A percentile compares a stretch with the other conserved stretches of the same genome.
These are phyloP conservation scores for Bolboschoenoplectus hybrid DNA, from an alignment of 202 grass and related monocot genomes.

Conservation along the genomic window DNA sequence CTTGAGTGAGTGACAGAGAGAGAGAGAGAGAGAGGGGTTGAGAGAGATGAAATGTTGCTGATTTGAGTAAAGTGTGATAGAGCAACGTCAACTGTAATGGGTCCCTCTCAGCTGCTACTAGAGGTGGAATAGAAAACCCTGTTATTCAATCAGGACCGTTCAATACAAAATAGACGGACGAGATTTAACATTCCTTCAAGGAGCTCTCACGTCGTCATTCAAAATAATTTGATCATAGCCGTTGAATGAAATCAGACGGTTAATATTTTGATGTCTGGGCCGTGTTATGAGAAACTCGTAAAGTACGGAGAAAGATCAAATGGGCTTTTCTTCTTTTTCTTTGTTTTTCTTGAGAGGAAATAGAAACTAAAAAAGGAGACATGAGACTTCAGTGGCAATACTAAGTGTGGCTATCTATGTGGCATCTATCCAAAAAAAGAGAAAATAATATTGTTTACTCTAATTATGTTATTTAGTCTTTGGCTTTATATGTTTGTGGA, in stretches of 20 bases:
- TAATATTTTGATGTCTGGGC: no score
- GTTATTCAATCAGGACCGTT: not conserved
- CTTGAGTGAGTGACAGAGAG: not conserved
- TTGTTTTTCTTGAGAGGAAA: not conserved
- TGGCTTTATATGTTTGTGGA: conserved; percentile 22
- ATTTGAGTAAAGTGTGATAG: conserved; percentile 33
- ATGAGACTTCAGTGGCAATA: not conserved
- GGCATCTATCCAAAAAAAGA: not conserved
- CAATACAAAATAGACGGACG: not conserved
- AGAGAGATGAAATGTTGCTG: conserved; percentile 32
- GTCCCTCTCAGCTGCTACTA: not conserved
- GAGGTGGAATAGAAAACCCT: not conserved
- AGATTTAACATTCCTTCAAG: not conserved
- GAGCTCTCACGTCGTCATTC: not conserved
- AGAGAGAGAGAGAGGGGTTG: not conserved
- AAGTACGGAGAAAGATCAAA: not conserved
- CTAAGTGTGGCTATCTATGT: not conserved
- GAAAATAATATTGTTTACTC: not conserved
- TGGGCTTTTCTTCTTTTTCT: conserved; percentile 2
- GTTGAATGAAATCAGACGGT: not conserved
- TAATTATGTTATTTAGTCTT: not conserved
- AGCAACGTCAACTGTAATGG: not conserved
- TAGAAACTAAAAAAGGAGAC: not conserved
- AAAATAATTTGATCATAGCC: not conserved
- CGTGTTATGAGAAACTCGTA: not conserved